These are phyloP conservation scores for Colletotrichum spinosum DNA, from an alignment of 2,329 filamentous ascomycete species.

Conservation along the genomic window DNA sequence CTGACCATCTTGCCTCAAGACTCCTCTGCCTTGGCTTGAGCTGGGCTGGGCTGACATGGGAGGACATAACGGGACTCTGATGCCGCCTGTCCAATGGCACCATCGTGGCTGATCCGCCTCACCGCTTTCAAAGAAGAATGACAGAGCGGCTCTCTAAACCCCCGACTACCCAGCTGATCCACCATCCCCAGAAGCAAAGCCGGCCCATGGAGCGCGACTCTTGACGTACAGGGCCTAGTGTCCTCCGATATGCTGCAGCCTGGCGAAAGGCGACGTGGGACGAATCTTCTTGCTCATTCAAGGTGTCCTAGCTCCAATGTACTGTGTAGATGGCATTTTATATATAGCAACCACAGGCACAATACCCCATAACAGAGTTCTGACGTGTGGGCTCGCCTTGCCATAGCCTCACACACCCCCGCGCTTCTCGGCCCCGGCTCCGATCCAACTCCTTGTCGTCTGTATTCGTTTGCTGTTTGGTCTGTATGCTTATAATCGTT, in stretches of 20 bases:
- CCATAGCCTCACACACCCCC: slow-evolving; percentile 33
- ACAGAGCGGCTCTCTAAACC: slow-evolving; percentile 13
- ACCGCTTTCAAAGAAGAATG: slow-evolving; percentile 30
- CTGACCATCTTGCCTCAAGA: slow-evolving; percentile 2
- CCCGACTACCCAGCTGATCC: slow-evolving; percentile 9
- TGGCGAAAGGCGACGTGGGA: slow-evolving; percentile 22
- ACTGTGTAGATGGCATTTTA: slow-evolving; percentile 30
- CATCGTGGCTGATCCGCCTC: slow-evolving; percentile 30
- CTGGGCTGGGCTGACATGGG: slow-evolving; percentile 26
- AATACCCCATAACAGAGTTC: slow-evolving; percentile 13
- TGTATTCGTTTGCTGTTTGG: slow-evolving; percentile 4
- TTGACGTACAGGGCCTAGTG: slow-evolving; percentile 17
- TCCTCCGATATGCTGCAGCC: slow-evolving; percentile 31
- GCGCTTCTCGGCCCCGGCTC: slow-evolving; percentile 28
- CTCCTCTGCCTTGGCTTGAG: slow-evolving; percentile 4
- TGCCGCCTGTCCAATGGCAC: slow-evolving; percentile 20
- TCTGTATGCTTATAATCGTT: slow-evolving; percentile 28
- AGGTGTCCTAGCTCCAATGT: slow-evolving; percentile 16
- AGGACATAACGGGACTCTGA: slow-evolving; percentile 19
- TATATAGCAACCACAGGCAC: slow-evolving; percentile 34
- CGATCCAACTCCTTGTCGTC: slow-evolving; percentile 21
- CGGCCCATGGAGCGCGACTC: slow-evolving; percentile 10
- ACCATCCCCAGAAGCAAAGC: slow-evolving; percentile 11
- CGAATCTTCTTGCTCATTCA: slow-evolving; percentile 11
- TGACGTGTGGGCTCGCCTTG: slow-evolving; percentile 27